Evolutionary conservation across 192 early-diverging fungal species (phyloP).

Genomic region (Piromyces sp.): DNA sequence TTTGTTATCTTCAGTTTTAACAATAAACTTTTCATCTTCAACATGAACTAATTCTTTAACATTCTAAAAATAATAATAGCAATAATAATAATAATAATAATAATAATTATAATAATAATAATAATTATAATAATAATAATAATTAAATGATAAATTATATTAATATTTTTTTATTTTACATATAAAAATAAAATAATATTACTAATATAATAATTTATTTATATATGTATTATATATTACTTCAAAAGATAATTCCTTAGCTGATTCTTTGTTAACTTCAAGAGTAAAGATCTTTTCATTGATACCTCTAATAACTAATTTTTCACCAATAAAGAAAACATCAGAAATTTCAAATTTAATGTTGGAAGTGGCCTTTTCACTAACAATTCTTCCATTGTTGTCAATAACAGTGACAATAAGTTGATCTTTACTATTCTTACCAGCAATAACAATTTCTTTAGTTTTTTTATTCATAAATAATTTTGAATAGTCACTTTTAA

Average conservation of each 20-base stretch:
- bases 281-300: neutral
- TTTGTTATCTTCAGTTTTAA: neutral
- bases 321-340: neutral
- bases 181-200: too few relatives aligned
- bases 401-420: neutral
- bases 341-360: neutral
- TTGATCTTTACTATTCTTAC: neutral
- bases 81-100: neutral
- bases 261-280: neutral
- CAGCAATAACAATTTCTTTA: neutral
- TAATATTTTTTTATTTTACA: too few relatives aligned
- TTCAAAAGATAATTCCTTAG: neutral
- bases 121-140: neutral
- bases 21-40: neutral
- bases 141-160: too few relatives aligned
- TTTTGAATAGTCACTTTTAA: neutral
- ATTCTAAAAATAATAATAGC: neutral
- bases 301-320: neutral
- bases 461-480: neutral
- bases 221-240: too few relatives aligned
- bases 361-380: neutral
- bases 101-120: too few relatives aligned
- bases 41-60: neutral
- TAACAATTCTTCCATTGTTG: neutral
- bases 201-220: too few relatives aligned